Percentiles rank a stretch among this genome's conserved stretches.
These are phyloP conservation scores for Madurella mycetomatis DNA, from an alignment of 2,329 filamentous ascomycete genomes.

Conservation along the genomic window DNA sequence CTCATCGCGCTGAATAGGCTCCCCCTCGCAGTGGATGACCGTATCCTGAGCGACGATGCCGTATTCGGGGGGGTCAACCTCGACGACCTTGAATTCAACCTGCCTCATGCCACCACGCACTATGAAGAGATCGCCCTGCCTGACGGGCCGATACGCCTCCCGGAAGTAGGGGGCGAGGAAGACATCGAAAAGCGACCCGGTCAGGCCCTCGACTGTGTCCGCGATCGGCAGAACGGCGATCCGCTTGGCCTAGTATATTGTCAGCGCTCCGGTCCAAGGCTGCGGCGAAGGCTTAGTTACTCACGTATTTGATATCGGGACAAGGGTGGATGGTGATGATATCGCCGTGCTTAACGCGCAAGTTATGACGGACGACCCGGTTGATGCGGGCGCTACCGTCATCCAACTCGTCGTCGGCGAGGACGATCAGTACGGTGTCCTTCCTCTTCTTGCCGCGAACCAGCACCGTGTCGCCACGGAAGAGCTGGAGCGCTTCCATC, in stretches of 20 bases:
- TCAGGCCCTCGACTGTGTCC: constrained; percentile 96
- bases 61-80: constrained; percentile 97
- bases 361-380: constrained; percentile 96
- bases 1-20: constrained; percentile 92
- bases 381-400: constrained; percentile 97
- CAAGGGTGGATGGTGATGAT: constrained; percentile 96
- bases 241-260: constrained; percentile 73
- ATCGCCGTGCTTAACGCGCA: constrained; percentile 97
- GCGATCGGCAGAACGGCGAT: constrained; percentile 97
- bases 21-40: constrained; percentile 97
- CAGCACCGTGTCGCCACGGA: constrained; percentile 96
- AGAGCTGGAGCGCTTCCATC: constrained; percentile 97
- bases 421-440: constrained; percentile 95
- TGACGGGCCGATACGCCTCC: constrained; percentile 94
- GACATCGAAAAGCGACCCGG: constrained; percentile 96
- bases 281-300: constrained; percentile 36
- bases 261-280: constrained; percentile 1
- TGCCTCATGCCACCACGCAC: constrained; percentile 97
- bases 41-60: constrained; percentile 99
- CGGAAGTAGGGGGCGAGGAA: constrained; percentile 99
- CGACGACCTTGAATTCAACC: constrained; percentile 99
- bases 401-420: constrained; percentile 96
- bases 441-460: constrained; percentile 99
- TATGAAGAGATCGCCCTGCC: constrained; percentile 96
- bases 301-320: constrained; percentile 99